Evolutionary conservation across 2,329 filamentous ascomycete species (phyloP), one percentile per base, ranked within the genome.

Genomic region (Alternaria hordeiaustralica): DNA sequence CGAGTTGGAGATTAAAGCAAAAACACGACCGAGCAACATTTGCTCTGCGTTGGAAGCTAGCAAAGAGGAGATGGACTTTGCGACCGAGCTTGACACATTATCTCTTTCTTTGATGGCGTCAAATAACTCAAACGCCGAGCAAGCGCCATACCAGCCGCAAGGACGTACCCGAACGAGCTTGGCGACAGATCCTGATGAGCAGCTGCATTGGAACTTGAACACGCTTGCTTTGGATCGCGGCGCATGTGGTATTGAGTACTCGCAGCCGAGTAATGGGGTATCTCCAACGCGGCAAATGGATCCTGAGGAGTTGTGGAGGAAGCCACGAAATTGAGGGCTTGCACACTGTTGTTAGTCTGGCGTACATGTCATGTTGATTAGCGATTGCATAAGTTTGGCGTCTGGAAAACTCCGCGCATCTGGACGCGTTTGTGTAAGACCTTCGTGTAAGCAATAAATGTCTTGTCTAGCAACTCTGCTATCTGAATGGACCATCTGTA

Each of bases 161-260:
- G 23, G 59, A 53, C 73, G 74, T 11, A 58, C 61, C 15, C 70
- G 75, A 13, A 60, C 66, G 11, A 77, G 67, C 45, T 47, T 79
- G 23, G 75, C 76, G 10, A 73, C 57, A 25, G 77, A 79, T 57
- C 64, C 74, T 2, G 75, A 76, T 10, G 76, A 79, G 65, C 76
- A 78, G 49, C 67, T 79, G 9, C 77, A 78, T 53, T 79, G 77
- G 77, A 65, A 71, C 36, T 68, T 79, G 18, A 76, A 75, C 18
- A 71, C 75, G 7, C 71, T 79, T 21, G 64, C 71, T 33, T 60
- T 79, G 21, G 74, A 75, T 41, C 74, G 76, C 4, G 75, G 76
- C 15, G 73, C 75, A 20, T 79, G 76, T 59, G 73, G 76, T 3
- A 69, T 76, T 4, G 75, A 79, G 54, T 78, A 76, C 33, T 68